phyloP scores from a whole-genome alignment of 2,329 filamentous ascomycete species.

The Aspergillus flavus region DNA sequence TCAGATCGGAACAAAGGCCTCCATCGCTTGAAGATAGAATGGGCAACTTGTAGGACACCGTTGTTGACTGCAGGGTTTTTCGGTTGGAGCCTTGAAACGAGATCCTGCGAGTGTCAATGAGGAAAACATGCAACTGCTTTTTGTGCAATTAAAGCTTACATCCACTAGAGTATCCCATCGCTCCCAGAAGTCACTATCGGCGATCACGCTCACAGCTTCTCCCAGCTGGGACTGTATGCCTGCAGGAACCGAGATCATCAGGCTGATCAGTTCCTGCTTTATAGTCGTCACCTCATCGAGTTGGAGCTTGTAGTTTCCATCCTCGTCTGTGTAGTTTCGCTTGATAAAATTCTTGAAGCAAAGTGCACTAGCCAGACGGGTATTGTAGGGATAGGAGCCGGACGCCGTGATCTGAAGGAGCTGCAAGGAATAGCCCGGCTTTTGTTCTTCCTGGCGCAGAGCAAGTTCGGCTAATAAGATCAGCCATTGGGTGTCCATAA shows the following conservation, averaged over 20 bases:
- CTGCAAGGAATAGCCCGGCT: constrained; percentile 82
- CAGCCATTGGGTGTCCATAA: constrained; percentile 3
- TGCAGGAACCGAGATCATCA: constrained; percentile 91
- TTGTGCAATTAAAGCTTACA: constrained; percentile 50
- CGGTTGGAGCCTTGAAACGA: constrained; percentile 82
- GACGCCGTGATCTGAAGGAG: constrained; percentile 90
- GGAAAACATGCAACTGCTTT: neutral
- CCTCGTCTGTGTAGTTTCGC: constrained; percentile 92
- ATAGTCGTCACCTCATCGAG: constrained; percentile 82
- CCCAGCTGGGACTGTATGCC: constrained; percentile 91
- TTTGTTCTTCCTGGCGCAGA: constrained; percentile 76
- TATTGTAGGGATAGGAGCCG: constrained; percentile 70
- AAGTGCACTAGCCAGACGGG: constrained; percentile 82
- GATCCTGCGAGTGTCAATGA: constrained; percentile 59
- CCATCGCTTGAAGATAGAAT: constrained; percentile 97
- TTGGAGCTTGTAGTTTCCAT: constrained; percentile 88
- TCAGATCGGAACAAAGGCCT: constrained; percentile 91
- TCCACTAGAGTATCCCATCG: constrained; percentile 94
- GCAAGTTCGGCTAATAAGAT: constrained; percentile 70
- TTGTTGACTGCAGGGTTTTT: constrained; percentile 84
- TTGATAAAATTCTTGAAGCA: constrained; percentile 99
- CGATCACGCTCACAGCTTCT: constrained; percentile 95
- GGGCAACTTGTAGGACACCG: constrained; percentile 93
- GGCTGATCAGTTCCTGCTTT: constrained; percentile 90
- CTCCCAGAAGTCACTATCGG: constrained; percentile 96